Base-by-base conservation (phyloP, 495 filamentous ascomycete species). In the Neurospora hispaniola region DNA sequence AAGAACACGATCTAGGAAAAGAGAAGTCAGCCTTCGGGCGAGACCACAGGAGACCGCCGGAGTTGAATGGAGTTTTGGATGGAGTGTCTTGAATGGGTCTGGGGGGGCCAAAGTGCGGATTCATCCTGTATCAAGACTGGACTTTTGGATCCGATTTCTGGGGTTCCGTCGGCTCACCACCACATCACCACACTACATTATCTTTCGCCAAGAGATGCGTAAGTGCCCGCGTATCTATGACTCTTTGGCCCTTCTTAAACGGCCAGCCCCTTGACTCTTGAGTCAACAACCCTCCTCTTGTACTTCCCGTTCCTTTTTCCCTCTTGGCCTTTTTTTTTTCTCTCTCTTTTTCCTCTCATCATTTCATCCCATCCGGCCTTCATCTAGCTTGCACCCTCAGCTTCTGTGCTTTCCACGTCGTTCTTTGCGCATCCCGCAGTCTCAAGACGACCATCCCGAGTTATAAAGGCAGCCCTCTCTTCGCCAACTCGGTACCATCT, bases 391-490 rank as follows among this genome's bases (percentile, higher is more conserved):
- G 48, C 71, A 73, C 69, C 38, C 27, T 20, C 69, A 35, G 20
- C 72, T 73, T 31, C 40, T 71, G 42, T 38, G 42, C 62, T 42
- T 27, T 71, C 74, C 74, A 31, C 72, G 72, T 46, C 27, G 27
- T 18, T 62, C 54, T 62, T 62, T 66, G 27, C 54, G 54, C 54
- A 66, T 59, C 69, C 31, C 70, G 4, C 43, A 70, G 39, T 66
- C n/a, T 23, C 23, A 46, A 59, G 62, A 70, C 27, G 40, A 18
- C 46, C n/a, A 44, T 27, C 42, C 41, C 70, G 71, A 74, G 69
- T 75, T 74, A 79, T 78, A 76, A 78, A 74, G 73, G 68, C 73
- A 43, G 39, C 68, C 76, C 72, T 73, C 74, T 76, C 68, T 18
- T 71, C 73, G 71, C 75, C 76, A 73, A 77, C 70, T 62, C 54